Evolutionary conservation across 148 eudicot species (phyloP).

Genomic region (Rhododendron ovatum): DNA sequence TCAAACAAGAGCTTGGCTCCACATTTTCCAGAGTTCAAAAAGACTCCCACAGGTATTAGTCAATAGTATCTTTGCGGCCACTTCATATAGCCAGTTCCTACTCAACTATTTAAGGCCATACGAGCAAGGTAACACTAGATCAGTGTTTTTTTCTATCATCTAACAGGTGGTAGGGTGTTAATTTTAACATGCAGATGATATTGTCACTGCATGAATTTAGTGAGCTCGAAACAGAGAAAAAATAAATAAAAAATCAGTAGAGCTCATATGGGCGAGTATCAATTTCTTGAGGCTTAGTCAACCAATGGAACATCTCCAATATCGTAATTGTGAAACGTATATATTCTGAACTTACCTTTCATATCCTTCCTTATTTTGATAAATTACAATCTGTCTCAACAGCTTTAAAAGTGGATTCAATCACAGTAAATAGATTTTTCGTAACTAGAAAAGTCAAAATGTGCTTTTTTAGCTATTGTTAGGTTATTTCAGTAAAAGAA

Average conservation of each 20-base stretch:
- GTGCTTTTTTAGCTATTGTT: not conserved
- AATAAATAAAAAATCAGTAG: not conserved
- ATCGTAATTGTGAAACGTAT: not conserved
- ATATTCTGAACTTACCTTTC: not conserved
- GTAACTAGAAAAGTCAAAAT: not conserved
- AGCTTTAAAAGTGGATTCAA: not conserved
- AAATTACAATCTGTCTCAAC: not conserved
- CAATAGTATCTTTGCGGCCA: not conserved
- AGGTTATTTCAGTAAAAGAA: not conserved
- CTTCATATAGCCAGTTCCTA: not conserved
- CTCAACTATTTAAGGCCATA: not conserved
- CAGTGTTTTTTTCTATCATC: not conserved
- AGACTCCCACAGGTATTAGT: not conserved
- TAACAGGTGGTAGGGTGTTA: not conserved
- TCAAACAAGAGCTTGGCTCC: not conserved
- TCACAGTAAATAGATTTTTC: not conserved
- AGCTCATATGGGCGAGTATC: not conserved
- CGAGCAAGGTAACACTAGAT: not conserved
- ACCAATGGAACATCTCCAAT: not conserved
- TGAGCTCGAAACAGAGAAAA: not conserved
- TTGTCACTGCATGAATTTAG: not conserved
- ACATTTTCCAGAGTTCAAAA: not conserved
- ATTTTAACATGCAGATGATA: not conserved
- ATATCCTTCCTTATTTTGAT: not conserved
- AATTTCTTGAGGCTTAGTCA: not conserved